Evolutionary conservation across 2,329 filamentous ascomycete genomes (phyloP).

Genomic region (Epichloe sibirici): DNA sequence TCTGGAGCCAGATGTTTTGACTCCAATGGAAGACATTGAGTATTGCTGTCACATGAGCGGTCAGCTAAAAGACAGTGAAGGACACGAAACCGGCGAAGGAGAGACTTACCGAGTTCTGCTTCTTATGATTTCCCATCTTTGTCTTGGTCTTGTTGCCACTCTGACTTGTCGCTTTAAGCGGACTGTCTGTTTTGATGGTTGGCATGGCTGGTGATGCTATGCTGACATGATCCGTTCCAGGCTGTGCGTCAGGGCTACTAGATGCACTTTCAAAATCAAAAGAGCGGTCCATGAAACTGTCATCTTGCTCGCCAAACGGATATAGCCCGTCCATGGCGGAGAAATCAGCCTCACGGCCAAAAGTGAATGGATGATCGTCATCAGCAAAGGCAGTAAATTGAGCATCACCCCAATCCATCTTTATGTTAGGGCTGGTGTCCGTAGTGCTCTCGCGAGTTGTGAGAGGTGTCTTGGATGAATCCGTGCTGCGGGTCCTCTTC

Average conservation of each 20-base stretch:
- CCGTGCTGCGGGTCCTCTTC: slow-evolving; percentile 34
- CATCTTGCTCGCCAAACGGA: slow-evolving; percentile 21
- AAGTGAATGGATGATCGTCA: slow-evolving; percentile 25
- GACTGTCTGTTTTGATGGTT: slow-evolving; percentile 24
- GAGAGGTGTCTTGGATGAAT: slow-evolving; percentile 31
- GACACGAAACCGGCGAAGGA: slow-evolving; percentile 5
- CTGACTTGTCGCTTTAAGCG: slow-evolving; percentile 14
- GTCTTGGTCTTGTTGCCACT: slow-evolving; percentile 9
- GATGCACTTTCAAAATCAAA: slow-evolving; percentile 49
- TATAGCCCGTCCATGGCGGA: slow-evolving; percentile 19
- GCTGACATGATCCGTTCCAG: slow-evolving; percentile 13
- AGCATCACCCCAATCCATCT: slow-evolving; percentile 30
- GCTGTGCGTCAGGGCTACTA: slow-evolving; percentile 37
- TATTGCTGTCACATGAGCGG: slow-evolving; percentile 33
- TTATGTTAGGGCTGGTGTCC: slow-evolving; percentile 27
- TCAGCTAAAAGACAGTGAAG: slow-evolving; percentile 5
- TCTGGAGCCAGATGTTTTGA: slow-evolving; percentile 34
- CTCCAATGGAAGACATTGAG: slow-evolving; percentile 35
- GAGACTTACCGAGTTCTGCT: slow-evolving; percentile 28
- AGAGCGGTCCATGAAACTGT: slow-evolving; percentile 34
- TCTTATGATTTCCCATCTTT: slow-evolving; percentile 21
- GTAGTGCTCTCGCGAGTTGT: slow-evolving; percentile 31
- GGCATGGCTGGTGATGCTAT: slow-evolving; percentile 33
- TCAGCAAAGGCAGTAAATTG: slow-evolving; percentile 23
- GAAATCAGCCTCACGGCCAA: slow-evolving; percentile 16